Base-by-base conservation (phyloP, 192 early-diverging fungal genomes). In the Umbelopsis ramanniana region DNA sequence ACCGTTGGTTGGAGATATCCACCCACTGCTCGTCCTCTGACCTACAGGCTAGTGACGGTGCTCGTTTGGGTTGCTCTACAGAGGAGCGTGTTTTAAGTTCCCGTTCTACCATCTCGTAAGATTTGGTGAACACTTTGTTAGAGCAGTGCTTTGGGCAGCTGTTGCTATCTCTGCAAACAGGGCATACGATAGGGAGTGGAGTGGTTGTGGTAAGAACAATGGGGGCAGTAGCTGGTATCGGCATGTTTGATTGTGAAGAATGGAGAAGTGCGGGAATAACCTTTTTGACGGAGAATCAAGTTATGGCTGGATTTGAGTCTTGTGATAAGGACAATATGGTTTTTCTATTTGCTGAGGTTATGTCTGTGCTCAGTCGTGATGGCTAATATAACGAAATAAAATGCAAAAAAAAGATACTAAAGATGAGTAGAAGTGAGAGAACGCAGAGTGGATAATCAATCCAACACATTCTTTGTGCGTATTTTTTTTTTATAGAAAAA, bases 1-100 rank as follows among this genome's bases (percentile, higher is more conserved):
- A 24, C 15, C 77, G n/a, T 40, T 54, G 57, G 33, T 74, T 37
- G 26, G 77, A 79, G 22, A 79, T 67, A 67, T 73, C 71, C 10
- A 76, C 71, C 66, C 66, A 68, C 23, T 52, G 46, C 24, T 75
- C 74, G 33, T 75, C 74, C 52, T 70, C 74, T 45, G 53, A 29
- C 24, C 74, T 52, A 26, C 68, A 75, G 24, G 45, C 68, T 8
- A 75, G 47, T 63, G 72, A 67, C 22, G 66, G 66, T n/a, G 47
- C 66, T 21, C 54, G 46, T 26, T 67, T 73, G 48, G 46, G 72
- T 46, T 73, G 57, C 33, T 63, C 57, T 29, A 63, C 57, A 7
- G 57, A 63, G 17, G 57, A 29, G 2, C 57, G 26, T 37, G 57
- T 63, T 63, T 63, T 63, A 38, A 63, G 57, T 63, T 63, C 57